phyloP scores from a whole-genome alignment of 345 rosid genomes.

The Capsella bursapastoris region DNA sequence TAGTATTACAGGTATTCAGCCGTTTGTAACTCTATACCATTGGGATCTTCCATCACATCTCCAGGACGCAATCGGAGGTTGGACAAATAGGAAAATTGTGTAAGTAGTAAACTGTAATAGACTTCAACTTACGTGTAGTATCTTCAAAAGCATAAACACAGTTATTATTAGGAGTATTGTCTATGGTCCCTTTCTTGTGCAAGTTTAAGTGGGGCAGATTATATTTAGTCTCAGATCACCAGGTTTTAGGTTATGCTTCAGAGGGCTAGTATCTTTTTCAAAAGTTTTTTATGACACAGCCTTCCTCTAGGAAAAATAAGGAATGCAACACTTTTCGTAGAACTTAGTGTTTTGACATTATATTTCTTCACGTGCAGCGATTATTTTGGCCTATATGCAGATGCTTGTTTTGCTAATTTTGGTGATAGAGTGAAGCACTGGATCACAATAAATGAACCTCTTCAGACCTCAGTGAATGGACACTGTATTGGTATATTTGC shows the following conservation, averaged over 20 bases:
- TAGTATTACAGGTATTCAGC: constrained; percentile 63
- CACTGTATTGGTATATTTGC: constrained; percentile 63
- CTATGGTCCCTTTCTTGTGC: constrained; percentile 14
- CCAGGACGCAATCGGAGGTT: constrained; percentile 76
- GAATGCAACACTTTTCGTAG: not conserved
- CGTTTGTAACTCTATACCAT: constrained; percentile 77
- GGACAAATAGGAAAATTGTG: constrained; percentile 77
- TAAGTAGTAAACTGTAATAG: constrained; percentile 50
- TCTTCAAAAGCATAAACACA: not conserved
- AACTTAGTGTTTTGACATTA: constrained; percentile 22
- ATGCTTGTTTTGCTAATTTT: constrained; percentile 72
- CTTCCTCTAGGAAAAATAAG: not conserved
- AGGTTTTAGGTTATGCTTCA: constrained; percentile 3
- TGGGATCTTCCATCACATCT: constrained; percentile 95
- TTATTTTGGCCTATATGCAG: constrained; percentile 72
- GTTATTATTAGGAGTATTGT: not conserved
- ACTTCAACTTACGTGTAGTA: not conserved
- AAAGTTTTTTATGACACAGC: not conserved
- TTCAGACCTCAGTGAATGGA: constrained; percentile 61
- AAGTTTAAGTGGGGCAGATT: constrained; percentile 1
- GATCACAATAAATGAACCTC: constrained; percentile 88
- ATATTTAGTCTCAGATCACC: not conserved
- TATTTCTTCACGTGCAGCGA: constrained; percentile 57
- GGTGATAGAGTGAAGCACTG: constrained; percentile 92
- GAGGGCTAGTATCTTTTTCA: constrained; percentile 13